Percentiles rank a stretch among this genome's conserved stretches.
Evolutionary conservation across 768 basidiomycete genomes (phyloP).

Genomic region (Russula griseocarnosa): DNA sequence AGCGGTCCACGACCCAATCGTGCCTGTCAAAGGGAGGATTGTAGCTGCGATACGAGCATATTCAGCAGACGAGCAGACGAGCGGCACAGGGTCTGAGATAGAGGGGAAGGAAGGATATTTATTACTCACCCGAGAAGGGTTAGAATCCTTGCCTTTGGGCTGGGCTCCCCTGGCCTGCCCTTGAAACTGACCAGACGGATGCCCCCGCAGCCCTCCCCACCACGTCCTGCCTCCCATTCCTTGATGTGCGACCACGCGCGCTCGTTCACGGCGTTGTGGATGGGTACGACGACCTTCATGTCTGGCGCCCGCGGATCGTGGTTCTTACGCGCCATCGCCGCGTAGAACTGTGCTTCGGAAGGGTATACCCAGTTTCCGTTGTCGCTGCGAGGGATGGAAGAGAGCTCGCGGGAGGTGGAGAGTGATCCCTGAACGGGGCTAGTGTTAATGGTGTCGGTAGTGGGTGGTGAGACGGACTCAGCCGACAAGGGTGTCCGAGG

Average conservation of each 20-base stretch:
- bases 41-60: conserved; percentile 53
- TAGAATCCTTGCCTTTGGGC: conserved; percentile 76
- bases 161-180: conserved; percentile 77
- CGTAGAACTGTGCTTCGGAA: conserved; percentile 96
- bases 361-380: conserved; percentile 94
- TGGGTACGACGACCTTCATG: conserved; percentile 95
- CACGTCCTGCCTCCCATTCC: conserved; percentile 61
- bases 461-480: background rate
- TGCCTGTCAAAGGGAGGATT: conserved; percentile 95
- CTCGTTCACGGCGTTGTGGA: conserved; percentile 99
- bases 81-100: conserved; percentile 2
- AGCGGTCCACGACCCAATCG: conserved; percentile 95
- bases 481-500: conserved; percentile 25
- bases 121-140: conserved; percentile 80
- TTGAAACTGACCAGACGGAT: conserved; percentile 85
- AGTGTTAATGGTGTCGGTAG: background rate
- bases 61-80: conserved; percentile 11
- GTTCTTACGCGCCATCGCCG: conserved; percentile 94
- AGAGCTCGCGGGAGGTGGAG: conserved; percentile 74
- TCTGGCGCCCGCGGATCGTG: conserved; percentile 83
- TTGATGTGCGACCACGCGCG: conserved; percentile 49
- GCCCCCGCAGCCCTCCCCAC: conserved; percentile 79
- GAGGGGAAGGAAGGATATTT: background rate
- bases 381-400: conserved; percentile 76
- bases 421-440: conserved; percentile 36